Evolutionary conservation across 1,284 basidiomycete genomes (phyloP).

Genomic region (Marasmius sp.): DNA sequence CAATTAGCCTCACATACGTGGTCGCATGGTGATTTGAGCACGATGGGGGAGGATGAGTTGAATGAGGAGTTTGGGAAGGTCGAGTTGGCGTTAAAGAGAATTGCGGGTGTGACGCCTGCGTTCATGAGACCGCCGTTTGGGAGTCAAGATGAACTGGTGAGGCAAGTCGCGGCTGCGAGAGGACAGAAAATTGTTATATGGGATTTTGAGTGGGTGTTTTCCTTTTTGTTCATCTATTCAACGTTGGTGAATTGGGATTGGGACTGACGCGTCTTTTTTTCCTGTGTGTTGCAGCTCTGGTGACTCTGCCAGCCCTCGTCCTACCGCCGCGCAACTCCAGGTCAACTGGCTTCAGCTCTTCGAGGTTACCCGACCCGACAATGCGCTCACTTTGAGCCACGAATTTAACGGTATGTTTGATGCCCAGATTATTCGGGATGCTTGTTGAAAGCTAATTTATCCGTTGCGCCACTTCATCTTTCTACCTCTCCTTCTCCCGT

Average conservation of each 20-base stretch:
- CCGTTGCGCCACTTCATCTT: background rate
- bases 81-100: slow-evolving; percentile 46
- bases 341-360: no score
- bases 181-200: slow-evolving; percentile 1
- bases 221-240: background rate
- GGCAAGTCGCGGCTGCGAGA: slow-evolving; percentile 33
- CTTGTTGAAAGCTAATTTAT: background rate
- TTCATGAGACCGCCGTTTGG: slow-evolving; percentile 54
- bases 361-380: no score
- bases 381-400: background rate
- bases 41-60: slow-evolving; percentile 34
- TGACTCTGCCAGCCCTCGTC: background rate
- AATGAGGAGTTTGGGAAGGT: background rate
- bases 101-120: slow-evolving; percentile 45
- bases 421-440: background rate
- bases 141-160: slow-evolving; percentile 47
- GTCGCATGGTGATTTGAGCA: slow-evolving; percentile 48
- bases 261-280: background rate
- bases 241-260: background rate
- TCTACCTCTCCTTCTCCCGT: background rate
- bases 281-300: background rate
- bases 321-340: background rate
- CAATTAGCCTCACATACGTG: slow-evolving; percentile 58
- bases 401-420: background rate
- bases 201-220: slow-evolving; percentile 2